phyloP scores from a whole-genome alignment of 768 basidiomycete genomes.

The Termitomyces sp. region DNA sequence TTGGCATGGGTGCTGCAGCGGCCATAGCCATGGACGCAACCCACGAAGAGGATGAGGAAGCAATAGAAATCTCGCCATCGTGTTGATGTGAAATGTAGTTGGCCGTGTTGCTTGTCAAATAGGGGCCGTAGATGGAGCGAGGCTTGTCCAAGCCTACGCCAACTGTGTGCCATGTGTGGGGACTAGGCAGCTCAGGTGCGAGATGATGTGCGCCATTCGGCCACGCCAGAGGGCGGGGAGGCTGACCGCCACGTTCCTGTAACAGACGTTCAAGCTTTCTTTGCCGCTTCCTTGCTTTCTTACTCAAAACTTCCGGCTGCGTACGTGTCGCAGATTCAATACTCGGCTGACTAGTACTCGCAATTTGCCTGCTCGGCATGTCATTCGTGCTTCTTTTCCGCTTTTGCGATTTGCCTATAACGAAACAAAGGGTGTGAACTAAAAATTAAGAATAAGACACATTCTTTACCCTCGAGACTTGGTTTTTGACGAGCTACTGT shows the following conservation, averaged over 20 bases:
- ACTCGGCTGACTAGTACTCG: constrained; percentile 7
- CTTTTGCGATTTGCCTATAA: constrained; percentile 8
- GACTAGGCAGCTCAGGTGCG: not conserved
- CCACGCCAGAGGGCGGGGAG: constrained; percentile 3
- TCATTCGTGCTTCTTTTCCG: constrained; percentile 9
- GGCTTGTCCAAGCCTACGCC: not conserved
- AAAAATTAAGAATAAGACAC: not conserved
- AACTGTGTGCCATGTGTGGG: not conserved
- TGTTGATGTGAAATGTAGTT: constrained; percentile 8
- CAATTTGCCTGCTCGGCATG: not conserved
- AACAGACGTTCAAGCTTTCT: constrained; percentile 29
- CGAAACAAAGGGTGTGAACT: not conserved
- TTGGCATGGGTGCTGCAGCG: constrained; percentile 16
- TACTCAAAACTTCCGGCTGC: constrained; percentile 15
- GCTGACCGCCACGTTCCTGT: constrained; percentile 19
- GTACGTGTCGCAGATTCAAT: not conserved
- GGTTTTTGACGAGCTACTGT: not conserved
- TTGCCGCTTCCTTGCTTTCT: constrained; percentile 36
- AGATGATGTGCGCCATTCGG: constrained; percentile 5
- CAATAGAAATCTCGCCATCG: not conserved
- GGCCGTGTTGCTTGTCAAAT: constrained; percentile 9
- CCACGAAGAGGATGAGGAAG: constrained; percentile 24
- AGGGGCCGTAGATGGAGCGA: not conserved
- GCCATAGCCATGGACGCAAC: constrained; percentile 37
- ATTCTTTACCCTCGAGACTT: constrained; percentile 3